Evolutionary conservation across 169 alveolate genomes (phyloP).

Genomic region (Sarcocystis neurona): DNA sequence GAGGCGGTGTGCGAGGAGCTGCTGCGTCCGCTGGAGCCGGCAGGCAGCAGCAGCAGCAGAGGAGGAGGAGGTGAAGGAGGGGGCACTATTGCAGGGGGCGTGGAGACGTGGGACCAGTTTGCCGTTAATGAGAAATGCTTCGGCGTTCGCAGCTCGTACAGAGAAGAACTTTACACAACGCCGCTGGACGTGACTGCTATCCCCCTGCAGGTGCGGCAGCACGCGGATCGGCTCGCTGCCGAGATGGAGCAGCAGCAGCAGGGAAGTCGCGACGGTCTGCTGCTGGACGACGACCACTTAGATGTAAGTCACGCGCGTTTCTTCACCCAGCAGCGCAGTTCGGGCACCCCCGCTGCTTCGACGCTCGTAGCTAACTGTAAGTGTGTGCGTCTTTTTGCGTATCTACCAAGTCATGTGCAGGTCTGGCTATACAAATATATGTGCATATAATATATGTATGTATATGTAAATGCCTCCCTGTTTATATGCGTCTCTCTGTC

Average conservation of each 20-base stretch:
- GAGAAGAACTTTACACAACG: constrained; percentile 62
- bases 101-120: constrained; percentile 57
- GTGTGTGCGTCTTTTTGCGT: too few relatives aligned
- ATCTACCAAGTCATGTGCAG: too few relatives aligned
- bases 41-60: neutral
- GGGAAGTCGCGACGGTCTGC: constrained; percentile 22
- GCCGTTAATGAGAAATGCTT: constrained; percentile 36
- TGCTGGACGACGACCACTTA: neutral
- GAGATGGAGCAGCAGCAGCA: constrained; percentile 47
- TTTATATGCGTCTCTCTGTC: too few relatives aligned
- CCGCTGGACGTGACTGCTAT: constrained; percentile 18
- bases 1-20: neutral
- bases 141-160: constrained; percentile 47
- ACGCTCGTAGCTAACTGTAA: too few relatives aligned
- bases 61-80: constrained; percentile 13
- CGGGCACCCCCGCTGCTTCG: too few relatives aligned
- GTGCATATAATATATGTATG: too few relatives aligned
- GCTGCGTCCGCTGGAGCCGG: neutral
- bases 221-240: constrained; percentile 45
- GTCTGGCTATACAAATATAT: too few relatives aligned
- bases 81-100: neutral
- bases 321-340: too few relatives aligned
- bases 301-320: too few relatives aligned
- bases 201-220: constrained; percentile 34
- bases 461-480: too few relatives aligned